These are phyloP conservation scores for Boletus albobrunnescens DNA, from an alignment of 1,284 basidiomycete genomes.

Conservation along the genomic window DNA sequence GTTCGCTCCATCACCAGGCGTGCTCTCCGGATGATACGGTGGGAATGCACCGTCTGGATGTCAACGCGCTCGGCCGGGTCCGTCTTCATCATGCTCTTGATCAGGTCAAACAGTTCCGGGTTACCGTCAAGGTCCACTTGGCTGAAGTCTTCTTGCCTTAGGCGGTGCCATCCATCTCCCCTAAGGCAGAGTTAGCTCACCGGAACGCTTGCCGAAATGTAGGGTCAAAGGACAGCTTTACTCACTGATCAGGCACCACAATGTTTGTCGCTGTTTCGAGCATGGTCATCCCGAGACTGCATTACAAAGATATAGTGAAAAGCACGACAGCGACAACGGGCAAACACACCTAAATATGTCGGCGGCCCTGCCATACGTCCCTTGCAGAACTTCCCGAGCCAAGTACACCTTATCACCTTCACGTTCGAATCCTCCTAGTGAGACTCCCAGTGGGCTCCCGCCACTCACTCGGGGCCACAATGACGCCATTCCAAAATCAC, in stretches of 20 bases:
- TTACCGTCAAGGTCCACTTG: constrained; percentile 83
- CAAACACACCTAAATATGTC: constrained; percentile 89
- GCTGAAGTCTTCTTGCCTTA: constrained; percentile 89
- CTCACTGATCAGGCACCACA: constrained; percentile 93
- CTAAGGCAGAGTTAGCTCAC: constrained; percentile 37
- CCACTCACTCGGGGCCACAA: constrained; percentile 66
- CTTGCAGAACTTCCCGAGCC: constrained; percentile 95
- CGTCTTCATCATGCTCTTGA: constrained; percentile 76
- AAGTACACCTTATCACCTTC: constrained; percentile 98
- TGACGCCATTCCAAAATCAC: constrained; percentile 97
- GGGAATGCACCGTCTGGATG: constrained; percentile 56
- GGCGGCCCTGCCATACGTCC: constrained; percentile 87
- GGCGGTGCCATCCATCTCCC: constrained; percentile 90
- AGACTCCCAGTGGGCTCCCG: constrained; percentile 35
- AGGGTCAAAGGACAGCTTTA: constrained; percentile 22
- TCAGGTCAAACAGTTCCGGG: constrained; percentile 65
- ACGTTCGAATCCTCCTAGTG: constrained; percentile 71
- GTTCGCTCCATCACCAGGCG: constrained; percentile 58
- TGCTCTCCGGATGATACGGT: constrained; percentile 70
- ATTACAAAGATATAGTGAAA: constrained; percentile 12
- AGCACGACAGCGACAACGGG: constrained; percentile 4
- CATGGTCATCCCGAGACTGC: constrained; percentile 89
- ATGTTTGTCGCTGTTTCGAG: constrained; percentile 96
- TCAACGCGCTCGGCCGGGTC: constrained; percentile 61
- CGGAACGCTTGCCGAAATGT: constrained; percentile 6